phyloP scores from a whole-genome alignment of 2,329 filamentous ascomycete genomes.

The Macrophomina phaseolina region DNA sequence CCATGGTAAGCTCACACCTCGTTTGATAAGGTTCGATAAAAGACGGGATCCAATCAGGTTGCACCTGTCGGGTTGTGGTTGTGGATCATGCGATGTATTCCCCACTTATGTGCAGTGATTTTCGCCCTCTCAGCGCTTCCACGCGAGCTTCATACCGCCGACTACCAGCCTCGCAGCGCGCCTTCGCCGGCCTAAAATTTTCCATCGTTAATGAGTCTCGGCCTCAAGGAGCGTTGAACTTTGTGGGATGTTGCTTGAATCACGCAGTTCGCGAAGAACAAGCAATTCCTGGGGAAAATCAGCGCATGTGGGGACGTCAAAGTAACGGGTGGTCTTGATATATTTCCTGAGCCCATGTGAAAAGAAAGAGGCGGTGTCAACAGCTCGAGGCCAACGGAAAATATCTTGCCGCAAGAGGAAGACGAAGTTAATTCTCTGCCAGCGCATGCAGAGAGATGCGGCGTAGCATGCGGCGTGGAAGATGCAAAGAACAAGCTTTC shows the following conservation, averaged over 20 bases:
- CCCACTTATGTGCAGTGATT: not conserved
- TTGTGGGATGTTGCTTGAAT: too few species aligned
- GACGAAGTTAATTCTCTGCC: not conserved
- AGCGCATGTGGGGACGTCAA: not conserved
- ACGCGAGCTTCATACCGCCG: not conserved
- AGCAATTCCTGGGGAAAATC: too few species aligned
- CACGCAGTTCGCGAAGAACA: too few species aligned
- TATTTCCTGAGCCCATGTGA: not conserved
- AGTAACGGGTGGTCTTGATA: not conserved
- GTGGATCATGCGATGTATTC: not conserved
- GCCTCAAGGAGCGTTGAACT: too few species aligned
- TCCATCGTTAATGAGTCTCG: too few species aligned
- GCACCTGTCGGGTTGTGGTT: not conserved
- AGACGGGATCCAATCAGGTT: not conserved
- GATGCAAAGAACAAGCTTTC: constrained; percentile 8
- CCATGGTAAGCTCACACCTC: not conserved
- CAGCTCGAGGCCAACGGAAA: not conserved
- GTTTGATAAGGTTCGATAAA: not conserved
- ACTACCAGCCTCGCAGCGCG: not conserved
- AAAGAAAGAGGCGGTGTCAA: not conserved
- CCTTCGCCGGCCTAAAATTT: not conserved
- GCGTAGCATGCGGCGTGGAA: not conserved
- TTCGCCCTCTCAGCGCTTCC: not conserved
- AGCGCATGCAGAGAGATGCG: not conserved
- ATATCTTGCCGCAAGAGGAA: not conserved